Conservation (phyloP, 352 stramenopile species). For the Thalassiosira exigua region DNA sequence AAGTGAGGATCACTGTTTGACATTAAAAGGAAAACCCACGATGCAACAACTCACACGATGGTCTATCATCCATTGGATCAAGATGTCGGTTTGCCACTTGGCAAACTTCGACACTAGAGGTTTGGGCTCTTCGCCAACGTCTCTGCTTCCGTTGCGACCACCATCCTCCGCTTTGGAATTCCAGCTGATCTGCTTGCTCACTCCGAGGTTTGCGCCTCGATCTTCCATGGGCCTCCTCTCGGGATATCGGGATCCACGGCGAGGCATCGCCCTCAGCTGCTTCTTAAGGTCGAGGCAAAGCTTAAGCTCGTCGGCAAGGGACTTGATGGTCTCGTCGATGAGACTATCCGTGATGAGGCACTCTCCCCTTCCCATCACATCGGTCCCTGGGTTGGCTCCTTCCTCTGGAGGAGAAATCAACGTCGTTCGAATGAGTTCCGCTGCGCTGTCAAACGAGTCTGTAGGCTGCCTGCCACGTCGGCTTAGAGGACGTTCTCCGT, state of each 20-base stretch:
- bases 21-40: too few species aligned
- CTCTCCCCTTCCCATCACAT: constrained; percentile 26
- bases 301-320: constrained; percentile 38
- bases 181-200: constrained; percentile 5
- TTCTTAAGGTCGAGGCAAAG: constrained; percentile 41
- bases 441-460: constrained; percentile 28
- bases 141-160: not conserved
- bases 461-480: not conserved
- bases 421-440: constrained; percentile 26
- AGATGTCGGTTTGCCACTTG: constrained; percentile 67
- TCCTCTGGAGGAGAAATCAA: constrained; percentile 14
- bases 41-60: too few species aligned
- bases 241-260: too few species aligned
- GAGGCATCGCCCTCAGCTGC: constrained; percentile 5
- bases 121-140: constrained; percentile 21
- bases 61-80: constrained; percentile 70
- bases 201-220: not conserved
- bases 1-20: too few species aligned
- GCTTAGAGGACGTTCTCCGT: constrained; percentile 1
- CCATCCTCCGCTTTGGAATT: not conserved
- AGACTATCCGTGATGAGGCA: constrained; percentile 50
- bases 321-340: constrained; percentile 57
- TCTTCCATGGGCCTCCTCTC: not conserved
- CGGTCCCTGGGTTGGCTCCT: not conserved
- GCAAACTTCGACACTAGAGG: constrained; percentile 57